These are phyloP conservation scores for Claviceps maximensis DNA, from an alignment of 2,329 filamentous ascomycete genomes.

Conservation along the genomic window DNA sequence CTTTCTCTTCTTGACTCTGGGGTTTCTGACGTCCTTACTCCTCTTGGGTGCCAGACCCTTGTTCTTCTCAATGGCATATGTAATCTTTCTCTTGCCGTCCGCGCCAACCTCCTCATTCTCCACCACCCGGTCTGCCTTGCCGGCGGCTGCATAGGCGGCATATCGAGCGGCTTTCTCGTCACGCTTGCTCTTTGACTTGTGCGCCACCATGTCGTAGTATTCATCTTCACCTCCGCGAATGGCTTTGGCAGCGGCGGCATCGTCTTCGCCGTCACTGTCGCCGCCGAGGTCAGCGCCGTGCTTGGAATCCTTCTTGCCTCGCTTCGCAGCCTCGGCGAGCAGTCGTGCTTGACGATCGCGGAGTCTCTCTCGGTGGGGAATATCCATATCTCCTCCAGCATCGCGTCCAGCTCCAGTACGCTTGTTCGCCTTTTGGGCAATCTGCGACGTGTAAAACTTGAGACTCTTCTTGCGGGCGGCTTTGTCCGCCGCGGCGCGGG, in stretches of 20 bases:
- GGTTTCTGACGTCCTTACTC: constrained; percentile 91
- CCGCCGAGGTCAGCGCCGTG: constrained; percentile 55
- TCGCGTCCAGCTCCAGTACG: constrained; percentile 60
- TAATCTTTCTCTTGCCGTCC: constrained; percentile 86
- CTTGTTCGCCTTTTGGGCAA: constrained; percentile 86
- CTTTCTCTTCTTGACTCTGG: constrained; percentile 94
- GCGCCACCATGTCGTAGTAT: constrained; percentile 83
- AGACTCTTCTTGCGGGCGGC: constrained; percentile 80
- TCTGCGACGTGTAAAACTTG: constrained; percentile 96
- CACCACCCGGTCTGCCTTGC: constrained; percentile 49
- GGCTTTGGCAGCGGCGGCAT: constrained; percentile 32
- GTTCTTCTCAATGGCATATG: constrained; percentile 92
- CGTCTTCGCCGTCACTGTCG: constrained; percentile 56
- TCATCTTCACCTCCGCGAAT: constrained; percentile 51
- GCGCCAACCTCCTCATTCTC: constrained; percentile 57
- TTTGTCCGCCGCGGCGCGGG: constrained; percentile 73
- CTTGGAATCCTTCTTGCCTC: constrained; percentile 54
- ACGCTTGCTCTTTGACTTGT: constrained; percentile 55
- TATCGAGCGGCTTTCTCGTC: constrained; percentile 53
- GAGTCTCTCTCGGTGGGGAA: constrained; percentile 80
- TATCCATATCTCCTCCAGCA: constrained; percentile 66
- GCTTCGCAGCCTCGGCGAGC: constrained; percentile 75
- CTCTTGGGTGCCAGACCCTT: constrained; percentile 82
- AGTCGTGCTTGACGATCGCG: constrained; percentile 76
- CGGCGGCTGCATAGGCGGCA: constrained; percentile 45